phyloP scores from a whole-genome alignment of 2,329 filamentous ascomycete species.

The Beauveria pseudobassiana region DNA sequence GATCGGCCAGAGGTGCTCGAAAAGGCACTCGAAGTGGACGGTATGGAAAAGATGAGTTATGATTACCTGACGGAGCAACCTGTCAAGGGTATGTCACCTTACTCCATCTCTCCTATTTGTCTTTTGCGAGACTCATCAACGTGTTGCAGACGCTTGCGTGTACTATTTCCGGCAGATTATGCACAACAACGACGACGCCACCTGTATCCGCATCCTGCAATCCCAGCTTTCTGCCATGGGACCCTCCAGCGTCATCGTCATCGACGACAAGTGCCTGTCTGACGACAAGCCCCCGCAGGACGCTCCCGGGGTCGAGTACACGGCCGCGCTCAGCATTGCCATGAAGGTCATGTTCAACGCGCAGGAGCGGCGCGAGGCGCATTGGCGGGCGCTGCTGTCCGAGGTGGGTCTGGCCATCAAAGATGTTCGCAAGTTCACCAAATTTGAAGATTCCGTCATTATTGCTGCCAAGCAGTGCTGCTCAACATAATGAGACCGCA shows the following conservation, averaged over 20 bases:
- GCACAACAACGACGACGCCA: conserved; percentile 20
- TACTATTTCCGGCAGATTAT: conserved; percentile 24
- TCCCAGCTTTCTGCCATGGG: conserved; percentile 15
- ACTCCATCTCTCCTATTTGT: too few species aligned
- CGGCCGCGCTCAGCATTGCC: conserved; percentile 16
- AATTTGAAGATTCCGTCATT: conserved; percentile 18
- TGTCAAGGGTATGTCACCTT: conserved; percentile 16
- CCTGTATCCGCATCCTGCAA: conserved; percentile 18
- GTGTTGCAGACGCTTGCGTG: conserved; percentile 15
- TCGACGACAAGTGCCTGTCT: conserved; percentile 19
- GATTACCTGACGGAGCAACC: conserved; percentile 19
- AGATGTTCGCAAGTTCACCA: conserved; percentile 18
- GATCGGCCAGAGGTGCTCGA: conserved; percentile 17
- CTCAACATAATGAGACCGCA: not conserved
- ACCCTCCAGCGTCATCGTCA: conserved; percentile 16
- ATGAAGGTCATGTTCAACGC: conserved; percentile 21
- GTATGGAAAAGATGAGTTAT: conserved; percentile 20
- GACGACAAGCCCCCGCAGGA: conserved; percentile 15
- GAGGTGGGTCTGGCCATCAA: conserved; percentile 17
- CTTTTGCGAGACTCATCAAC: not conserved
- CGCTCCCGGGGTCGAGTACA: conserved; percentile 16
- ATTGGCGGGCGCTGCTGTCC: conserved; percentile 17
- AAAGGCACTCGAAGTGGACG: conserved; percentile 14
- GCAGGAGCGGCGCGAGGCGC: conserved; percentile 18
- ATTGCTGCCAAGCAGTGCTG: conserved; percentile 12